phyloP scores from a whole-genome alignment of 495 filamentous ascomycete species.

The Aspergillus wentii region DNA sequence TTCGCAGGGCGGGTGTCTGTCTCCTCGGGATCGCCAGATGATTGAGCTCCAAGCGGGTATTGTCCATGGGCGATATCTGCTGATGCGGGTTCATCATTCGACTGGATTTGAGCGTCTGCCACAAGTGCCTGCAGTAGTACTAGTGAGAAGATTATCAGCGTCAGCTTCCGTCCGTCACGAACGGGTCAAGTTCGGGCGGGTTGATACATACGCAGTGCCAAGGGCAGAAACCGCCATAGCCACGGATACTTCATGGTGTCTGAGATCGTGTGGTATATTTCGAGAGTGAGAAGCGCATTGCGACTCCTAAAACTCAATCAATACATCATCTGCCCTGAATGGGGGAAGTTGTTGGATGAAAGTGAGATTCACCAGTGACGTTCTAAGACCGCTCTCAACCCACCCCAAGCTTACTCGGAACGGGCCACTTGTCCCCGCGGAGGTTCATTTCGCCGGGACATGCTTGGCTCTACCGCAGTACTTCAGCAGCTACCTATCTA shows the following conservation, averaged over 20 bases:
- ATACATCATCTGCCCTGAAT: slow-evolving; percentile 2
- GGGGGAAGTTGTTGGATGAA: slow-evolving; percentile 2
- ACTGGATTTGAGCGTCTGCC: slow-evolving; percentile 19
- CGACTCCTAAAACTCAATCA: slow-evolving; percentile 17
- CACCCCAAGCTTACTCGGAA: slow-evolving; percentile 13
- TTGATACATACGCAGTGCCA: slow-evolving; percentile 35
- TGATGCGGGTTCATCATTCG: slow-evolving; percentile 12
- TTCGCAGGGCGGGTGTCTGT: slow-evolving; percentile 20
- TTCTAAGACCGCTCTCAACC: slow-evolving; percentile 13
- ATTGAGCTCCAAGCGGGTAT: slow-evolving; percentile 11
- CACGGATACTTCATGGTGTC: slow-evolving; percentile 37
- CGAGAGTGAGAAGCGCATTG: slow-evolving; percentile 34
- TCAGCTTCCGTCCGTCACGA: slow-evolving; percentile 17
- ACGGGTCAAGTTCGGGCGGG: slow-evolving; percentile 2
- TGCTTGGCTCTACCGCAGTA: too few relatives aligned
- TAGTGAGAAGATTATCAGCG: slow-evolving; percentile 9
- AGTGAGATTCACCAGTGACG: too few relatives aligned
- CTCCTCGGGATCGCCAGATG: slow-evolving; percentile 11
- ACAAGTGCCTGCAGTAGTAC: slow-evolving; percentile 34
- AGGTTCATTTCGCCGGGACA: slow-evolving; percentile 41
- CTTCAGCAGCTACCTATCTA: too few relatives aligned
- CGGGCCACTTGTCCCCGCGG: slow-evolving; percentile 43
- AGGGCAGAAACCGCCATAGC: slow-evolving; percentile 30
- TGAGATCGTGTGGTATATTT: slow-evolving; percentile 14
- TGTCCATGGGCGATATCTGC: slow-evolving; percentile 14